Conservation (phyloP, 1,284 basidiomycete species). For the Ganoderma lingzhi region DNA sequence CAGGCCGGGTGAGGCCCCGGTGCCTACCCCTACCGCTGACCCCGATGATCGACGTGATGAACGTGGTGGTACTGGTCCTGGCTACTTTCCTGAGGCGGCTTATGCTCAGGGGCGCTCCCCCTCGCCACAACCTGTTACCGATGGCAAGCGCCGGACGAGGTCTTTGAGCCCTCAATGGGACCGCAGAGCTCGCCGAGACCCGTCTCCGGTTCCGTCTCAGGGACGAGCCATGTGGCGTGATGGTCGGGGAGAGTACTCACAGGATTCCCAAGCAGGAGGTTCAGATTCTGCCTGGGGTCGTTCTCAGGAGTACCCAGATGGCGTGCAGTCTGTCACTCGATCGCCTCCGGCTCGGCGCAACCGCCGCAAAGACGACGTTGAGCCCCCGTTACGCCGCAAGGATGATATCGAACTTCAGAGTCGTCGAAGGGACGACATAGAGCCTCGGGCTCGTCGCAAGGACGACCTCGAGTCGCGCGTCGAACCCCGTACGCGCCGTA, state of each 20-base stretch:
- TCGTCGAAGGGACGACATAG: slow-evolving; percentile 25
- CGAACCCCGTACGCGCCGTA: slow-evolving; percentile 18
- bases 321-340: slow-evolving; percentile 30
- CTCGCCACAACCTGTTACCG: slow-evolving; percentile 24
- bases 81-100: slow-evolving; percentile 18
- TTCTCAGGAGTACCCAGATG: slow-evolving; percentile 30
- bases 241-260: slow-evolving; percentile 22
- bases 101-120: slow-evolving; percentile 27
- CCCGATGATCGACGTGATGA: slow-evolving; percentile 30
- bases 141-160: slow-evolving; percentile 30
- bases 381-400: slow-evolving; percentile 25
- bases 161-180: slow-evolving; percentile 38
- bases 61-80: slow-evolving; percentile 16
- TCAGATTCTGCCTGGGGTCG: slow-evolving; percentile 30
- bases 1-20: slow-evolving; percentile 52
- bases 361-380: slow-evolving; percentile 27
- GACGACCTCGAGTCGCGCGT: slow-evolving; percentile 22
- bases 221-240: slow-evolving; percentile 31
- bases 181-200: slow-evolving; percentile 32
- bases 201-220: slow-evolving; percentile 27
- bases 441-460: slow-evolving; percentile 21
- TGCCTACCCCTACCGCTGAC: slow-evolving; percentile 11
- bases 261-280: slow-evolving; percentile 23
- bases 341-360: slow-evolving; percentile 27
- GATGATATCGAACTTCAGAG: slow-evolving; percentile 24